phyloP scores from a whole-genome alignment of 768 basidiomycete species.

The Auricularia sp. region DNA sequence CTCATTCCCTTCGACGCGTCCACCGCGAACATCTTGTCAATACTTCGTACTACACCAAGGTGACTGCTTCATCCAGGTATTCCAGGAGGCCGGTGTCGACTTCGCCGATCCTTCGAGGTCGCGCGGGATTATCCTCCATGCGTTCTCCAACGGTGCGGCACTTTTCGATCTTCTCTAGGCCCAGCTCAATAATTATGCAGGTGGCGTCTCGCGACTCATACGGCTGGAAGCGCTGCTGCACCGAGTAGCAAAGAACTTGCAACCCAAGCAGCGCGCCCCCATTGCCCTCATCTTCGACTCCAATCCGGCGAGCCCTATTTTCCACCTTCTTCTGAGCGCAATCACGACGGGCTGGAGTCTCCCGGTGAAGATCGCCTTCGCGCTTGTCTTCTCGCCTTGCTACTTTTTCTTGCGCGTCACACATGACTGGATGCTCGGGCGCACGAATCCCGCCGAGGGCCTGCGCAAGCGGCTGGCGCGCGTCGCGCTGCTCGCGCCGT shows the following conservation, averaged over 20 bases:
- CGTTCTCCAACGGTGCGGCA: background rate
- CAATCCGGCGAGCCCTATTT: too few species aligned
- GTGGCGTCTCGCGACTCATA: background rate
- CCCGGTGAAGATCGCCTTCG: background rate
- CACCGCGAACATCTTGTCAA: too few species aligned
- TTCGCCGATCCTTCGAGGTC: background rate
- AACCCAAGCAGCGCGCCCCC: too few species aligned
- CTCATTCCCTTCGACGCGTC: too few species aligned
- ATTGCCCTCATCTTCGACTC: too few species aligned
- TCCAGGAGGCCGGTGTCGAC: background rate
- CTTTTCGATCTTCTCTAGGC: background rate
- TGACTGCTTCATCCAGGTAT: background rate
- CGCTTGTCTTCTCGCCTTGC: background rate
- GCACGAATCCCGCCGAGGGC: background rate
- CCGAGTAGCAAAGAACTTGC: too few species aligned
- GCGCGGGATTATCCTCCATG: background rate
- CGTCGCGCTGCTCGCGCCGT: conserved; percentile 17
- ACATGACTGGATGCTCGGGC: background rate
- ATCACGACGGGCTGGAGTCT: too few species aligned
- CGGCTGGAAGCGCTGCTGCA: background rate
- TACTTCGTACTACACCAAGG: too few species aligned
- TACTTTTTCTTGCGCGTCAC: background rate
- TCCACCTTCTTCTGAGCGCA: too few species aligned
- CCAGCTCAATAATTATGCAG: background rate
- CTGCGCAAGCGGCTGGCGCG: background rate